These are phyloP conservation scores for Solanum aculeatissimum DNA, from an alignment of 305 asterid genomes.

Conservation along the genomic window DNA sequence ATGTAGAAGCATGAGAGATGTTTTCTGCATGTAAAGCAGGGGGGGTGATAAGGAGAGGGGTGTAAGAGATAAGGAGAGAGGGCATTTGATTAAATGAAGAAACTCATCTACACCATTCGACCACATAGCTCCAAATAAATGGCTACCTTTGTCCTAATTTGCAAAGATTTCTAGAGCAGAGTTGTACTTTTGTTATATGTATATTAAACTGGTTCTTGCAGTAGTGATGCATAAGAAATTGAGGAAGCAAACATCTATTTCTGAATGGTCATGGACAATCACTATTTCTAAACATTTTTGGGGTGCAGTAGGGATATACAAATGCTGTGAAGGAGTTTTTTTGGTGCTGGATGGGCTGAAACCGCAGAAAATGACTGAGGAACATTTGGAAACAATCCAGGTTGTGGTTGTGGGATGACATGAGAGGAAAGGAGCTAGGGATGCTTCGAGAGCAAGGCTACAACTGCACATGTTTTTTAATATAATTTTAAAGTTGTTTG, in stretches of 20 bases:
- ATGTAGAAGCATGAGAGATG: not conserved
- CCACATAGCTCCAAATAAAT: not conserved
- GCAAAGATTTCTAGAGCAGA: not conserved
- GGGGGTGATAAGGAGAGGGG: not conserved
- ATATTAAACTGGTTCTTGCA: not conserved
- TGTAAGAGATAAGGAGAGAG: not conserved
- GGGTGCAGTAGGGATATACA: not conserved
- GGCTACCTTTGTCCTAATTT: not conserved
- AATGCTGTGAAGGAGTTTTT: not conserved
- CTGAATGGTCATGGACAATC: not conserved
- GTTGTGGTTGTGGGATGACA: not conserved
- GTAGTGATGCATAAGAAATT: not conserved
- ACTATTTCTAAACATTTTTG: not conserved
- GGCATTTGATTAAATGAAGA: not conserved
- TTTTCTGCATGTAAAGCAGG: not conserved
- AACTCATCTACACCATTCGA: not conserved
- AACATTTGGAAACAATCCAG: not conserved
- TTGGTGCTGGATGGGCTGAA: not conserved
- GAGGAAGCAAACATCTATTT: not conserved
- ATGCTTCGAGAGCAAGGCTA: not conserved
- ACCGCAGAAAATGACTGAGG: not conserved
- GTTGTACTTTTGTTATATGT: not conserved
- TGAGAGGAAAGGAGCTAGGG: not conserved
- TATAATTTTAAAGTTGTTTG: not conserved
- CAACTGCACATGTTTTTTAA: not conserved